These are phyloP conservation scores for Botryotinia narcissicola DNA, from an alignment of 2,329 filamentous ascomycete genomes.

Conservation along the genomic window DNA sequence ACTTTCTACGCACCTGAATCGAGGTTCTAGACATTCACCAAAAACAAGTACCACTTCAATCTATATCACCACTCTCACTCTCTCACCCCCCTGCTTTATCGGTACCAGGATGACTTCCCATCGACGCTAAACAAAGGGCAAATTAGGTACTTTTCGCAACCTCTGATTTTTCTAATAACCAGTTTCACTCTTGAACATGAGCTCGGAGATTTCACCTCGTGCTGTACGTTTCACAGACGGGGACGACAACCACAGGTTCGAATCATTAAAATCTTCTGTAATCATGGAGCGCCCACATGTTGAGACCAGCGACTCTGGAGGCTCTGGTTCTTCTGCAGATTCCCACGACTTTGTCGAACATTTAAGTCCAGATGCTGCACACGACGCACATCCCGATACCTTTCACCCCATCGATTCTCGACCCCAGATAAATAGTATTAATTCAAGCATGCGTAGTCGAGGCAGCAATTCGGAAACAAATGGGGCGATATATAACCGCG, in stretches of 20 bases:
- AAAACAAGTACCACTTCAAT: neutral
- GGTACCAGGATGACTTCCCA: constrained; percentile 15
- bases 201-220: constrained; percentile 51
- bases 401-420: constrained; percentile 32
- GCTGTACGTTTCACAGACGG: constrained; percentile 55
- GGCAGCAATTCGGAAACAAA: constrained; percentile 42
- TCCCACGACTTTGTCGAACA: constrained; percentile 36
- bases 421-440: constrained; percentile 31
- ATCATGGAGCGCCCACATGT: constrained; percentile 37
- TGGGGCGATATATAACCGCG: constrained; percentile 26
- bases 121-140: constrained; percentile 23
- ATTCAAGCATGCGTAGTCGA: constrained; percentile 42
- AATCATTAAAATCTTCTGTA: constrained; percentile 43
- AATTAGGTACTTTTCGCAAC: constrained; percentile 20
- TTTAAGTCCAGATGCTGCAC: constrained; percentile 25
- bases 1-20: neutral
- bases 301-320: constrained; percentile 47
- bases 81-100: constrained; percentile 12
- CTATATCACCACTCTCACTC: neutral
- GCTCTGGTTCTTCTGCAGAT: constrained; percentile 24
- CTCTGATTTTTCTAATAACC: constrained; percentile 12
- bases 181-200: constrained; percentile 29
- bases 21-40: neutral
- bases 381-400: constrained; percentile 26
- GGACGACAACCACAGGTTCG: constrained; percentile 47